phyloP scores from a whole-genome alignment of 2,329 filamentous ascomycete species.

The Exophiala sp. region DNA sequence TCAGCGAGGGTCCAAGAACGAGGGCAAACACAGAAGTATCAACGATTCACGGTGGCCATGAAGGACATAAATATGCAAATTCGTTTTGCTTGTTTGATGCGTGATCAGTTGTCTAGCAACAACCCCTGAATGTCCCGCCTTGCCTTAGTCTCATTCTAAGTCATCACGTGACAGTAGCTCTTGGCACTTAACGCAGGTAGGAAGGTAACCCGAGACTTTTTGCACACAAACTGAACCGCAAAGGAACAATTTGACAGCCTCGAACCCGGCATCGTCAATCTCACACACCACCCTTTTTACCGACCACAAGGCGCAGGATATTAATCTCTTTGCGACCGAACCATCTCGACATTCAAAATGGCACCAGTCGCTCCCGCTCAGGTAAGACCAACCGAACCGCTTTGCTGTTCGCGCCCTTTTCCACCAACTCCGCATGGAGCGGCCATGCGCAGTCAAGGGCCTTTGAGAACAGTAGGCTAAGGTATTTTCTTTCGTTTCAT shows the following conservation, averaged over 20 bases:
- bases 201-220: constrained; percentile 1
- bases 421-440: constrained; percentile 11
- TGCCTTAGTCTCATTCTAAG: too few relatives aligned
- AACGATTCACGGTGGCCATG: too few relatives aligned
- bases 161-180: constrained; percentile 1
- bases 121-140: too few relatives aligned
- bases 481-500: constrained; percentile 44
- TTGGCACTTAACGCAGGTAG: background rate
- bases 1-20: too few relatives aligned
- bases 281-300: background rate
- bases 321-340: constrained; percentile 68
- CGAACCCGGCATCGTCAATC: background rate
- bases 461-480: constrained; percentile 84
- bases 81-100: too few relatives aligned
- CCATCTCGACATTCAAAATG: constrained; percentile 25
- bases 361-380: constrained; percentile 46
- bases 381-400: constrained; percentile 74
- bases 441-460: background rate
- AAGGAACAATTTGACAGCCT: background rate
- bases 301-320: constrained; percentile 67
- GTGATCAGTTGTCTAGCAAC: too few relatives aligned
- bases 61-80: too few relatives aligned
- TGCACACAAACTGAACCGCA: background rate
- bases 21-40: too few relatives aligned
- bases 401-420: constrained; percentile 69